Evolutionary conservation across 805 yeast genomes (phyloP).

Genomic region (Diddensiella transvaalensis): DNA sequence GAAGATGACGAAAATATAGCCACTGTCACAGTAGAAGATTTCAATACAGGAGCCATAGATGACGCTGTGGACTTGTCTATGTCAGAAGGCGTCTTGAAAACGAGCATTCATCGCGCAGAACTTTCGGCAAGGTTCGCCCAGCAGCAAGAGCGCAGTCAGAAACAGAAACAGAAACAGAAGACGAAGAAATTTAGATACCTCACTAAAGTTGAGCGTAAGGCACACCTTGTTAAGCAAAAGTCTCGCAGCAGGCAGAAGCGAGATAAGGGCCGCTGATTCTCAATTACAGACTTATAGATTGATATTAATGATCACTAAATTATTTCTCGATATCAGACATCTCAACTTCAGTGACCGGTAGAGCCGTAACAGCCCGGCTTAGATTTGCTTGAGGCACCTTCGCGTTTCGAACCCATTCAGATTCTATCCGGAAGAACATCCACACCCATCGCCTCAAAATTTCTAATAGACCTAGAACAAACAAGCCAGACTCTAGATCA

Average conservation of each 20-base stretch:
- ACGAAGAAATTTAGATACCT: conserved; percentile 87
- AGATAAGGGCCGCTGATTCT: not conserved
- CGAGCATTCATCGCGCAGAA: conserved; percentile 70
- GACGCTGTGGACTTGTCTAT: conserved; percentile 65
- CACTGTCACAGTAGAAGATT: conserved; percentile 53
- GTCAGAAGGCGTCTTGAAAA: conserved; percentile 65
- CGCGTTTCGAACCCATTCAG: conserved; percentile 48
- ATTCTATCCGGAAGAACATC: conserved; percentile 81
- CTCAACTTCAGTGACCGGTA: conserved; percentile 2
- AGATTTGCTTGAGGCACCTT: conserved; percentile 6
- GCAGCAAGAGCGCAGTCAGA: conserved; percentile 20
- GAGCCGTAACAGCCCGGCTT: not conserved
- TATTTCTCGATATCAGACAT: not conserved
- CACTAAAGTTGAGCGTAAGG: conserved; percentile 72
- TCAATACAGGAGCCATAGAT: conserved; percentile 52
- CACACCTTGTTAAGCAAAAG: conserved; percentile 46
- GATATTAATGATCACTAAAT: not conserved
- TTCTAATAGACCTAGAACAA: conserved; percentile 68
- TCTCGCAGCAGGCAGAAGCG: conserved; percentile 33
- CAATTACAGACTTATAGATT: not conserved
- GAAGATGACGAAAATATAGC: conserved; percentile 39
- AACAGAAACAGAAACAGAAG: conserved; percentile 35
- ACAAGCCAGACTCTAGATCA: conserved; percentile 52
- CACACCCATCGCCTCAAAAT: conserved; percentile 83
- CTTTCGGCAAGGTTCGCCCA: conserved; percentile 42